Percentiles rank a stretch among this genome's conserved stretches.
These are phyloP conservation scores for Dothiorella sarmentorum DNA, from an alignment of 2,329 filamentous ascomycete genomes.

Conservation along the genomic window DNA sequence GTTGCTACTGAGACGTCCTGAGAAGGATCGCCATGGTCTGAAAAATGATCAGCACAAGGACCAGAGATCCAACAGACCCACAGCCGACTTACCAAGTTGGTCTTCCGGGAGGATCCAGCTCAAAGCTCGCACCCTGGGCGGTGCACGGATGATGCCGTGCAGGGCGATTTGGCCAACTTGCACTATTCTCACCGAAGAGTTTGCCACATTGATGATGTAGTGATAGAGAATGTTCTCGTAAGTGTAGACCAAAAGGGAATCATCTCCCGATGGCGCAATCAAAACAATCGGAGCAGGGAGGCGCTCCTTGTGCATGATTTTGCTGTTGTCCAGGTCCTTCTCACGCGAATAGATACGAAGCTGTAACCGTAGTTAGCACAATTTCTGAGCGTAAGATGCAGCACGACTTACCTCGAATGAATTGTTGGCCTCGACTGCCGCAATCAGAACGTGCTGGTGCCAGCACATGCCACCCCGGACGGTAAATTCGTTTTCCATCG, in stretches of 20 bases:
- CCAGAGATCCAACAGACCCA: neutral
- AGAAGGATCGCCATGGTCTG: conserved; percentile 83
- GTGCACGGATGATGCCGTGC: conserved; percentile 91
- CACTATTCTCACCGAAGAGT: conserved; percentile 70
- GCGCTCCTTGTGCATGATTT: conserved; percentile 71
- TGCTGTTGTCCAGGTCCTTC: conserved; percentile 67
- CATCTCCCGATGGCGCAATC: conserved; percentile 83
- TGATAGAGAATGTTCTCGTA: conserved; percentile 96
- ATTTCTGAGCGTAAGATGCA: neutral
- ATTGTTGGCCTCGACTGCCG: conserved; percentile 81
- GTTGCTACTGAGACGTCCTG: conserved; percentile 92
- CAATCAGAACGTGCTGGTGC: conserved; percentile 93
- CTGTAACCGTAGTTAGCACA: conserved; percentile 34
- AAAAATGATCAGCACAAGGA: conserved; percentile 22
- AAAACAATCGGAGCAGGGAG: conserved; percentile 85
- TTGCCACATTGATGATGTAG: conserved; percentile 75
- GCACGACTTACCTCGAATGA: conserved; percentile 62
- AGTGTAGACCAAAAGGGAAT: conserved; percentile 93
- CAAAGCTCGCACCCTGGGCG: conserved; percentile 83
- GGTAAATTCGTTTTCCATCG: conserved; percentile 83
- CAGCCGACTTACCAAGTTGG: conserved; percentile 62
- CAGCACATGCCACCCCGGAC: conserved; percentile 97
- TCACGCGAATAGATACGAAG: conserved; percentile 92
- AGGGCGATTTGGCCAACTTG: conserved; percentile 98
- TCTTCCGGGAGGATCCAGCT: conserved; percentile 94